Evolutionary conservation across 2,329 filamentous ascomycete species (phyloP), one percentile per base, ranked within the genome.

Genomic region (Aspergillus vadensis): DNA sequence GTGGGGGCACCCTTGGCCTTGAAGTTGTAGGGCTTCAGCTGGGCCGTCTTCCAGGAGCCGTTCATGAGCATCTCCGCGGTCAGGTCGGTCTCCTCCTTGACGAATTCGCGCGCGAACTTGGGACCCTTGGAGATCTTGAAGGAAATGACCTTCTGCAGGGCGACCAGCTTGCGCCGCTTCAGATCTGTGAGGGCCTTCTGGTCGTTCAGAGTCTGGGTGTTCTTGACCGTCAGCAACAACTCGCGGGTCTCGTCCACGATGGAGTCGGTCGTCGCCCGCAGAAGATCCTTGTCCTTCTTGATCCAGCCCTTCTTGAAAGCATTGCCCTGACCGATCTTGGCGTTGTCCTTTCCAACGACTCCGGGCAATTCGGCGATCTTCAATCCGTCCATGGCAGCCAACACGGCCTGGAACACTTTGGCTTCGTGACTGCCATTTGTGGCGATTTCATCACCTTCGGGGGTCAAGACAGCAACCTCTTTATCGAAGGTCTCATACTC

Each of bases 61-160:
- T 83, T 84, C 59, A 88, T 82, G 66, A 99, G 82, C 91, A 99
- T 97, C 60, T 99, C 95, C 55, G 88, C 89, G 10, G 95, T 98
- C 72, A 99, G 81, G 75, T 99, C 95, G 47, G 95, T 97, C 79
- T 96, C 92, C 80, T 98, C 93, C 78, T 96, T 92, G 49, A 90
- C 84, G 66, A 98, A 91, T 78, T 97, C 90, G 52, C 90, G 86
- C 47, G 92, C 91, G 74, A 92, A 99, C 77, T 96, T 96, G 62
- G 88, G 80, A 0, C 92, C 95, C 81, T 97, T 97, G 62, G 82
- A 81, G 62, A 96, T 87, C 68, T 86, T 90, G 84, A 95, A 99
- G 75, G 82, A 88, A 70, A 96, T 90, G 60, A 91, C 86, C 81
- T 97, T 98, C 69, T 91, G 87, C 72, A 91, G 82, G 67, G 85